Base-by-base conservation (phyloP, 2,329 filamentous ascomycete species). In the Penicillium griseofulvum region DNA sequence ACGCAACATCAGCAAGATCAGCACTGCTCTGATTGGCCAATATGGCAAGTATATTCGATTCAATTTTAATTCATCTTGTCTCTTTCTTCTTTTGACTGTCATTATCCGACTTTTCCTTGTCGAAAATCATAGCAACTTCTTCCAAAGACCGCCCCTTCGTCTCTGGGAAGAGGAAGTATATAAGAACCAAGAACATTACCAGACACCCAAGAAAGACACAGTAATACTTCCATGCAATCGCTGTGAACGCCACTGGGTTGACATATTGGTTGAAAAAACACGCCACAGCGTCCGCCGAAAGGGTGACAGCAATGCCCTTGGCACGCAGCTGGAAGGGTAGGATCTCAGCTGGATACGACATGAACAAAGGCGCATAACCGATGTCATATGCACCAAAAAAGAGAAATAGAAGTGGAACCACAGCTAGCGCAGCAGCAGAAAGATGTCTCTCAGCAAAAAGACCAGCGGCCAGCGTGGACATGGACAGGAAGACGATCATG, bases 191-290 rank as follows among this genome's bases (percentile, higher is more conserved):
- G 11, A 73, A 64, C 4, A 68, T 52, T 1, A 60, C 61, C 17
- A 77, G 39, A 36, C 74, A 72, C 9, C 68, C 71, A 53, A 71
- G 67, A 48, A 73, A 78, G 10, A 78, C 66, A 37, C 73, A 69
- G 43, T 75, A 78, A 54, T 77, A 78, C 45, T 68, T 73, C 74
- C 75, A 78, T 0, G 58, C 64, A 11, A 78, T 71, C 0, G 57
- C 65, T 1, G 65, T 57, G 49, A 79, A 69, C 0, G 72, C 75
- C 5, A 78, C 71, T 0, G 76, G 76, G 55, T 77, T 77, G 36
- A 74, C 74, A 49, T 74, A 77, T 51, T 71, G 69, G 59, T 77
- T 77, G 62, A 77, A 76, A 42, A 63, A 66, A 65, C 69, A 62
- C 5, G 65, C 67, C 4, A 65, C 47, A 2, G 63, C 62, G 66